Evolutionary conservation across 2,329 filamentous ascomycete species (phyloP).

Genomic region (Didymella arachidicola): DNA sequence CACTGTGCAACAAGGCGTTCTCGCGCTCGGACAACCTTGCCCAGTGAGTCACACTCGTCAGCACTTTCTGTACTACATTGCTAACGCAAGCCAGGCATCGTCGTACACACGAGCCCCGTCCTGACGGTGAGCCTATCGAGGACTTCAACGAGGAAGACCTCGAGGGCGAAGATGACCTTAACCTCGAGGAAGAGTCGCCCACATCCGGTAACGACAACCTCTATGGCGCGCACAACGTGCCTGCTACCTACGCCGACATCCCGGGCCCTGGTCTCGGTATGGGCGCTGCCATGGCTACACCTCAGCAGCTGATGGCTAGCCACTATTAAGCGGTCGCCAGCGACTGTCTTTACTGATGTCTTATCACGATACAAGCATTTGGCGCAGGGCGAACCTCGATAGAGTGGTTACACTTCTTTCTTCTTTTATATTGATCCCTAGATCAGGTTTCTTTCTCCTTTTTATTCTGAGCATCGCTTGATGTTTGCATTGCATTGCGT

Average conservation of each 20-base stretch:
- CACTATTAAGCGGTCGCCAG: constrained; percentile 48
- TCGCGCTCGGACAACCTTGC: constrained; percentile 98
- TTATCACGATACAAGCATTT: constrained; percentile 36
- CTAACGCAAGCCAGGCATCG: constrained; percentile 64
- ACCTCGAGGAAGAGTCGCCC: constrained; percentile 79
- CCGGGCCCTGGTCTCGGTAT: constrained; percentile 46
- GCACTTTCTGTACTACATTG: constrained; percentile 19
- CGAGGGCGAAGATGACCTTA: constrained; percentile 86
- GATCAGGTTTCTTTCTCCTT: constrained; percentile 35
- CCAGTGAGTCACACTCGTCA: constrained; percentile 69
- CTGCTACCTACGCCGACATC: constrained; percentile 47
- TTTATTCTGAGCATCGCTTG: constrained; percentile 25
- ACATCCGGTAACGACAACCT: constrained; percentile 71
- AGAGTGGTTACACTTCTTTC: constrained; percentile 21
- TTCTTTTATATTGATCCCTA: constrained; percentile 27
- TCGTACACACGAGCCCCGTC: constrained; percentile 80
- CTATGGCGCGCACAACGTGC: constrained; percentile 37
- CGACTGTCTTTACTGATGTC: constrained; percentile 26
- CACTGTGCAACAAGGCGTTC: constrained; percentile 98
- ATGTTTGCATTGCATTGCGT: constrained; percentile 37
- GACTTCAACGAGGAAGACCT: constrained; percentile 80
- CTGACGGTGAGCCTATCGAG: constrained; percentile 68
- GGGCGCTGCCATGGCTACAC: constrained; percentile 52
- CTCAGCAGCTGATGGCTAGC: constrained; percentile 55
- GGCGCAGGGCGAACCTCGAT: constrained; percentile 39